These are phyloP conservation scores for Zoysia pacifica DNA, from an alignment of 176 grass and related monocot genomes.

Conservation along the genomic window DNA sequence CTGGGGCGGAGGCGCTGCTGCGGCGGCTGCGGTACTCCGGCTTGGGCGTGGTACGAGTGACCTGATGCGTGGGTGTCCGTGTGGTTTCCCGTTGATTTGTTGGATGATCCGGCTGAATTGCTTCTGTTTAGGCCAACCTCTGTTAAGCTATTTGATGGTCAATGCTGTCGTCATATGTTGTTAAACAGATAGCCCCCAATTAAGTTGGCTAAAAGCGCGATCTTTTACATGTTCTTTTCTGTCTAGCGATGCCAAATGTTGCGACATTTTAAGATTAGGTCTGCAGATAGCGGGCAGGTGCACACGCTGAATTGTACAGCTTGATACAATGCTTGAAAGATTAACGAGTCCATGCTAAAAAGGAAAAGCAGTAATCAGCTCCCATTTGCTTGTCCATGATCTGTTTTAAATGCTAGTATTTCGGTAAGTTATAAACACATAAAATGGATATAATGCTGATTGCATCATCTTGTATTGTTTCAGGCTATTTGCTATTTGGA, in stretches of 20 bases:
- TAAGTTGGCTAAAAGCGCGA: not conserved
- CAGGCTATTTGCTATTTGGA: constrained; percentile 63
- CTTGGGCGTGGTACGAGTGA: constrained; percentile 47
- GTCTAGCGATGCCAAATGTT: not conserved
- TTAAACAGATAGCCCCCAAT: not conserved
- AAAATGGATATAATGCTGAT: constrained; percentile 7
- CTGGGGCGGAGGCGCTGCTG: constrained; percentile 40
- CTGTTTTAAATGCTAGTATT: not conserved
- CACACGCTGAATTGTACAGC: not conserved
- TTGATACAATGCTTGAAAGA: not conserved
- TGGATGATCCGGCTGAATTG: not conserved
- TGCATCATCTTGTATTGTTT: constrained; percentile 19
- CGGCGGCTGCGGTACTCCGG: constrained; percentile 54
- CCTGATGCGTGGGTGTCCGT: not conserved
- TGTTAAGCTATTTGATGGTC: not conserved
- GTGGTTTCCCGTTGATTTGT: not conserved
- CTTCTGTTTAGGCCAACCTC: no score
- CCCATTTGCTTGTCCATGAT: not conserved
- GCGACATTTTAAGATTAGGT: not conserved
- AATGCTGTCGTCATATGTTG: not conserved
- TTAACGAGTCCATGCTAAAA: not conserved
- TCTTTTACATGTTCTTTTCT: not conserved
- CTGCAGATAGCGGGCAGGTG: not conserved
- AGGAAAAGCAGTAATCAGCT: not conserved
- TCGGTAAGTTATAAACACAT: not conserved